Conservation (phyloP, 139 green algal species). For the Tetradesmus lagerheimii region DNA sequence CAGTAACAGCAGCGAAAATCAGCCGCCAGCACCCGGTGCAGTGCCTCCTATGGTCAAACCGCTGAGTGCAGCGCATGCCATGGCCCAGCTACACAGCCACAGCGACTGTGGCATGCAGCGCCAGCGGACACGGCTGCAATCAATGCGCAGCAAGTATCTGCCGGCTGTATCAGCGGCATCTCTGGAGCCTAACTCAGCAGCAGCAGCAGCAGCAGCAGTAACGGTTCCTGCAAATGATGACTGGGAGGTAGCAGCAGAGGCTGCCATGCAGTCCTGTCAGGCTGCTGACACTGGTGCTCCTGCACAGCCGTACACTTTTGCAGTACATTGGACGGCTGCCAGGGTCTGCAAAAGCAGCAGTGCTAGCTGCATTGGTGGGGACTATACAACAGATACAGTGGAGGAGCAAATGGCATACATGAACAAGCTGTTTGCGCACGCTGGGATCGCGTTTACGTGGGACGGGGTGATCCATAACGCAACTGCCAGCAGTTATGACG, state of each 20-base stretch:
- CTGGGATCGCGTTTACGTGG: conserved; percentile 7
- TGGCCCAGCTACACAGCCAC: neutral
- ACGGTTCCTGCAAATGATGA: neutral
- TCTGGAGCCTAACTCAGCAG: neutral
- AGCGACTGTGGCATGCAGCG: neutral
- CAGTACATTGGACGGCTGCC: conserved; percentile 12
- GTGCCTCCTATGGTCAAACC: neutral
- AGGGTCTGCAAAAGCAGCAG: neutral
- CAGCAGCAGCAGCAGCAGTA: neutral
- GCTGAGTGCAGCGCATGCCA: neutral
- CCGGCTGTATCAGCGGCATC: neutral
- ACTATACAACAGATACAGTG: neutral
- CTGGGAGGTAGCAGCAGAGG: neutral
- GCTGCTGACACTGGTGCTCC: conserved; percentile 1
- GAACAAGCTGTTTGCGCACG: conserved; percentile 20
- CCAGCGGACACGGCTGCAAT: neutral
- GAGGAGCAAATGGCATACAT: neutral
- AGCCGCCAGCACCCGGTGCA: too few species aligned
- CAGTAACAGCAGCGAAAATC: neutral
- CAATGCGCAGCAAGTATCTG: neutral
- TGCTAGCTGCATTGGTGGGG: neutral
- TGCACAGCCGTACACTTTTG: neutral
- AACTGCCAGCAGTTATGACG: neutral
- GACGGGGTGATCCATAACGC: conserved; percentile 10
- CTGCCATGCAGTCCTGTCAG: neutral